These are phyloP conservation scores for Carex kokanica DNA, from an alignment of 176 grass and related monocot species.

Conservation along the genomic window DNA sequence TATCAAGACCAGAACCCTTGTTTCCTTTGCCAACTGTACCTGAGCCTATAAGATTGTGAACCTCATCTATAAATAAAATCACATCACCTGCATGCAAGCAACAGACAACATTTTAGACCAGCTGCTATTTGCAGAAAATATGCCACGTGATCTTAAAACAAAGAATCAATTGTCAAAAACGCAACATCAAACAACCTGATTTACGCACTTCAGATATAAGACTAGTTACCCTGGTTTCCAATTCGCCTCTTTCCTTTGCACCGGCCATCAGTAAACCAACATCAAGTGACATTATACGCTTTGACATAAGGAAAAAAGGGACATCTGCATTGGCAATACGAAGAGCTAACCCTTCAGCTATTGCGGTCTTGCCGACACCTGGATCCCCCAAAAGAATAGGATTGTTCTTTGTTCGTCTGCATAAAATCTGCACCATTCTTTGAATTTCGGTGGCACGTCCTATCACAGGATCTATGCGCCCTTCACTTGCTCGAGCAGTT, in stretches of 20 bases:
- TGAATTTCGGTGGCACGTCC: slow-evolving; percentile 82
- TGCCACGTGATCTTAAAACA: not conserved
- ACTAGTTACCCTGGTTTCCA: slow-evolving; percentile 84
- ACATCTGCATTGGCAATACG: slow-evolving; percentile 69
- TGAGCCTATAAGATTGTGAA: slow-evolving; percentile 95
- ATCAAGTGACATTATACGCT: slow-evolving; percentile 90
- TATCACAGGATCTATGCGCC: slow-evolving; percentile 85
- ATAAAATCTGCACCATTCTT: slow-evolving; percentile 95
- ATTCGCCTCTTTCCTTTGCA: slow-evolving; percentile 94
- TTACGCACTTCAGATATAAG: slow-evolving; percentile 77
- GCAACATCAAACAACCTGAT: slow-evolving; percentile 58
- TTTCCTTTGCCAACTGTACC: slow-evolving; percentile 85
- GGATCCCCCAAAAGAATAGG: slow-evolving; percentile 97
- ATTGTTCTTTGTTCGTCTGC: slow-evolving; percentile 94
- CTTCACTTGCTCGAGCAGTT: slow-evolving; percentile 73
- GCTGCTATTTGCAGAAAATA: slow-evolving; percentile 3
- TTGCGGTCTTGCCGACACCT: slow-evolving; percentile 93
- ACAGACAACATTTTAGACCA: slow-evolving; percentile 17
- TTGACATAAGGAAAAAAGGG: slow-evolving; percentile 78
- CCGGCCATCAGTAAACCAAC: slow-evolving; percentile 86
- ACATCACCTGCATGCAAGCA: slow-evolving; percentile 59
- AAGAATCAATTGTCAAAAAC: slow-evolving; percentile 18
- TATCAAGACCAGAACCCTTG: slow-evolving; percentile 88
- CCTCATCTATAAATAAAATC: slow-evolving; percentile 96
- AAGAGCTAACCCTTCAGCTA: slow-evolving; percentile 90